phyloP scores from a whole-genome alignment of 2,329 filamentous ascomycete genomes.

The Epichloe sylvatica region DNA sequence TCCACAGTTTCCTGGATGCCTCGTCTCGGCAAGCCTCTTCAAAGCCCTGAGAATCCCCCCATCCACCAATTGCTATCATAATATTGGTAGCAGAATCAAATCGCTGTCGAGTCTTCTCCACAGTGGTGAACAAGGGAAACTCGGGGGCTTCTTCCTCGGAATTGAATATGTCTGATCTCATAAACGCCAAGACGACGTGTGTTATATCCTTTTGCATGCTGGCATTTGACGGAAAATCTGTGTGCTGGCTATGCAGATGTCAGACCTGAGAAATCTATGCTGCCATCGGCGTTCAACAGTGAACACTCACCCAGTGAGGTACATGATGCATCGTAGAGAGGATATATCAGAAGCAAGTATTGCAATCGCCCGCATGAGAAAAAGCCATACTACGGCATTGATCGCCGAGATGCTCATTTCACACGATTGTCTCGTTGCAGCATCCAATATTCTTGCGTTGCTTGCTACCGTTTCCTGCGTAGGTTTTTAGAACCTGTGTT shows the following conservation, averaged over 20 bases:
- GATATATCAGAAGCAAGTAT: constrained; percentile 5
- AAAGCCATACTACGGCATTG: constrained; percentile 1
- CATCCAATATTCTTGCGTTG: background rate
- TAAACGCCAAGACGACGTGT: constrained; percentile 45
- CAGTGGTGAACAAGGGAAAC: constrained; percentile 41
- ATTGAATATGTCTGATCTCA: constrained; percentile 40
- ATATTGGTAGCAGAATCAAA: constrained; percentile 44
- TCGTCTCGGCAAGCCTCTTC: constrained; percentile 39
- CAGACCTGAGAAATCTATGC: background rate
- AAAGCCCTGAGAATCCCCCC: constrained; percentile 56
- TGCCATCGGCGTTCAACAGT: background rate
- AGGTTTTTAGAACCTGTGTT: too few species aligned
- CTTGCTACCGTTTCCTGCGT: background rate
- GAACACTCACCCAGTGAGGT: constrained; percentile 33
- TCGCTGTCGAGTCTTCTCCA: constrained; percentile 31
- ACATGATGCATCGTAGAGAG: constrained; percentile 28
- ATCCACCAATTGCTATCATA: constrained; percentile 60
- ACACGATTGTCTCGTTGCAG: background rate
- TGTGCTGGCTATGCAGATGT: constrained; percentile 30
- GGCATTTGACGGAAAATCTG: constrained; percentile 23
- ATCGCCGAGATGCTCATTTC: background rate
- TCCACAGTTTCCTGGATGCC: constrained; percentile 41
- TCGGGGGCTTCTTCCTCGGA: constrained; percentile 17
- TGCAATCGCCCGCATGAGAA: background rate
- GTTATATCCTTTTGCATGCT: constrained; percentile 31